Percentiles rank a stretch among this genome's conserved stretches.
Conservation (phyloP, 139 green algal species). For the Diplosphaera chodatii region DNA sequence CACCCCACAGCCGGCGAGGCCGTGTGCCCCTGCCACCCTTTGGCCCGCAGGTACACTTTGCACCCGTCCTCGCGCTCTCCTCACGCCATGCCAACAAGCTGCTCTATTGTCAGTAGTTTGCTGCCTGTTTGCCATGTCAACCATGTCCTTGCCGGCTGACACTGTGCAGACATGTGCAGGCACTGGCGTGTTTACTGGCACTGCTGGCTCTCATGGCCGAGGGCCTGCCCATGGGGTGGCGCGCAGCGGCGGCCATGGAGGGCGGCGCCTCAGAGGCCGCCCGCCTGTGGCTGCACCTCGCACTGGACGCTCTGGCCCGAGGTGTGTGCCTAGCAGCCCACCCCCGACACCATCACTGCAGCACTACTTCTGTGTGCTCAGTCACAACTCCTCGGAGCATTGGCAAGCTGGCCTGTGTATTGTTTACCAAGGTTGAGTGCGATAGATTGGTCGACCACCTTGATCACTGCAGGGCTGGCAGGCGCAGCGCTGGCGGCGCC, state of each 20-base stretch:
- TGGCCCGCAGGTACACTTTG: not conserved
- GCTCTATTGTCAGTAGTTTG: too few relatives aligned
- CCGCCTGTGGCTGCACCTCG: not conserved
- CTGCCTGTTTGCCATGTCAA: too few relatives aligned
- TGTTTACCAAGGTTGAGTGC: too few relatives aligned
- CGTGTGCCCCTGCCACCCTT: not conserved
- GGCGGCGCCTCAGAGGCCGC: conserved; percentile 7
- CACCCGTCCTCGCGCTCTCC: too few relatives aligned
- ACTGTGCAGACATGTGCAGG: not conserved
- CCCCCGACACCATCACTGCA: too few relatives aligned
- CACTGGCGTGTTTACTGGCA: not conserved
- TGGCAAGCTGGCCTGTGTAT: too few relatives aligned
- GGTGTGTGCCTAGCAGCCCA: too few relatives aligned
- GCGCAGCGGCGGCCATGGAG: not conserved
- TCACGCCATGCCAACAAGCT: too few relatives aligned
- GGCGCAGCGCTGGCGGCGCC: not conserved
- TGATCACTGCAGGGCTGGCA: conserved; percentile 1
- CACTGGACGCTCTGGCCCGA: not conserved
- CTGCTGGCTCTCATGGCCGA: not conserved
- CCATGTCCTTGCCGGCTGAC: too few relatives aligned
- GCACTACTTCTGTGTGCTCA: too few relatives aligned
- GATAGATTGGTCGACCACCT: too few relatives aligned
- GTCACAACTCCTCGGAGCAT: too few relatives aligned
- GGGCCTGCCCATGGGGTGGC: conserved; percentile 10
- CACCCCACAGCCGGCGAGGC: conserved; percentile 1